Conservation (phyloP, 257 asterid genomes). For the Fraxinus cuspidata region DNA sequence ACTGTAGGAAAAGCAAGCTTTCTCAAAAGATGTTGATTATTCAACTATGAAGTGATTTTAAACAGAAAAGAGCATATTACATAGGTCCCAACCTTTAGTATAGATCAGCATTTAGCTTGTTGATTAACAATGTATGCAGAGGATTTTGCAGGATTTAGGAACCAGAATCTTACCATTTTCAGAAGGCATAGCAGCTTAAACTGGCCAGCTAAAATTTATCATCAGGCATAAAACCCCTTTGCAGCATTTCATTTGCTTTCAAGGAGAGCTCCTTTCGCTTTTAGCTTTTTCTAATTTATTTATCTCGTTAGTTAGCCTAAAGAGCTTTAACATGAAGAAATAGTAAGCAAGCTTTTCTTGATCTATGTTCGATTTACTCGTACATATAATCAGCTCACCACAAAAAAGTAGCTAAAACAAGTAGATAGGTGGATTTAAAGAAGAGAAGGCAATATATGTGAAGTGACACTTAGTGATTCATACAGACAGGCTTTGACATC, state of each 20-base stretch:
- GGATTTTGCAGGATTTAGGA: slow-evolving; percentile 1
- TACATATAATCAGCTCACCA: too few relatives aligned
- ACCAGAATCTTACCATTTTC: slow-evolving; percentile 13
- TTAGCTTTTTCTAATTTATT: too few relatives aligned
- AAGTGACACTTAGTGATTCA: too few relatives aligned
- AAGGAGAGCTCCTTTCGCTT: too few relatives aligned
- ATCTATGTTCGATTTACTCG: too few relatives aligned
- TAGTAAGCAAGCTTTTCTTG: too few relatives aligned
- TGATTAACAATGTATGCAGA: background rate
- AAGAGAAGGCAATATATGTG: too few relatives aligned
- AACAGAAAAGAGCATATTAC: background rate
- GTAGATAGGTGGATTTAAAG: too few relatives aligned
- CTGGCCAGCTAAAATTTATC: slow-evolving; percentile 54
- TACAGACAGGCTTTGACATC: too few relatives aligned
- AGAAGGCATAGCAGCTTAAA: slow-evolving; percentile 2
- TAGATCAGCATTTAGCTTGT: background rate
- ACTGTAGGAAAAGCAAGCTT: slow-evolving; percentile 16
- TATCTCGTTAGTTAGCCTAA: too few relatives aligned
- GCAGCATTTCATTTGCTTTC: slow-evolving; percentile 54
- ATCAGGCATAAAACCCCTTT: slow-evolving; percentile 68
- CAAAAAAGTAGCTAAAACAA: too few relatives aligned
- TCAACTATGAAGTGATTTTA: background rate
- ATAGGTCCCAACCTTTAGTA: slow-evolving; percentile 21
- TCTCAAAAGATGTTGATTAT: background rate
- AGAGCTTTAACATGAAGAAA: too few relatives aligned